phyloP scores from a whole-genome alignment of 306 rosid species.

The Rosa chinensis region DNA sequence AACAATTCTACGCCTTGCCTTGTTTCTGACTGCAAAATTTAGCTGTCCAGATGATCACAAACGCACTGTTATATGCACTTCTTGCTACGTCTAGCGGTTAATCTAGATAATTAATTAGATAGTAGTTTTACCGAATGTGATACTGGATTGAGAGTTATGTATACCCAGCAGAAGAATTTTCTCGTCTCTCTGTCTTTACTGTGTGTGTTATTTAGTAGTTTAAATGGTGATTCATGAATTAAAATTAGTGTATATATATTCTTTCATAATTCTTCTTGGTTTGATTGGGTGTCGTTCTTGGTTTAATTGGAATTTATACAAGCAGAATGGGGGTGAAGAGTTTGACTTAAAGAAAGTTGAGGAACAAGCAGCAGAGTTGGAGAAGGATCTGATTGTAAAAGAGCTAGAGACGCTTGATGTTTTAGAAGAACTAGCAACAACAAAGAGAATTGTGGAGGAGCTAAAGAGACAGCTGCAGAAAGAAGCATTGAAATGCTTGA shows the following conservation, averaged over 20 bases:
- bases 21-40: background rate
- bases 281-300: background rate
- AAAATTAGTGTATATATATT: too few relatives aligned
- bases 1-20: background rate
- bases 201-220: too few relatives aligned
- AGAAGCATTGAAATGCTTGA: slow-evolving; percentile 61
- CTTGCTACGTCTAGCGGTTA: background rate
- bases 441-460: slow-evolving; percentile 79
- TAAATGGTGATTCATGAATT: too few relatives aligned
- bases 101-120: too few relatives aligned
- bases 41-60: background rate
- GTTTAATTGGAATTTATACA: slow-evolving; percentile 7
- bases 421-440: slow-evolving; percentile 85
- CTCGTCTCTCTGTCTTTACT: too few relatives aligned
- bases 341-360: slow-evolving; percentile 88
- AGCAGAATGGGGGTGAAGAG: slow-evolving; percentile 60
- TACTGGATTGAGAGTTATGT: background rate
- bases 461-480: slow-evolving; percentile 76
- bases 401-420: slow-evolving; percentile 96
- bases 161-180: background rate
- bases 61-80: background rate
- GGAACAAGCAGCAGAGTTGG: slow-evolving; percentile 89
- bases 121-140: background rate
- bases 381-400: slow-evolving; percentile 91
- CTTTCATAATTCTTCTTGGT: background rate